These are phyloP conservation scores for Hirschfeldia incana DNA, from an alignment of 345 rosid species.

Conservation along the genomic window DNA sequence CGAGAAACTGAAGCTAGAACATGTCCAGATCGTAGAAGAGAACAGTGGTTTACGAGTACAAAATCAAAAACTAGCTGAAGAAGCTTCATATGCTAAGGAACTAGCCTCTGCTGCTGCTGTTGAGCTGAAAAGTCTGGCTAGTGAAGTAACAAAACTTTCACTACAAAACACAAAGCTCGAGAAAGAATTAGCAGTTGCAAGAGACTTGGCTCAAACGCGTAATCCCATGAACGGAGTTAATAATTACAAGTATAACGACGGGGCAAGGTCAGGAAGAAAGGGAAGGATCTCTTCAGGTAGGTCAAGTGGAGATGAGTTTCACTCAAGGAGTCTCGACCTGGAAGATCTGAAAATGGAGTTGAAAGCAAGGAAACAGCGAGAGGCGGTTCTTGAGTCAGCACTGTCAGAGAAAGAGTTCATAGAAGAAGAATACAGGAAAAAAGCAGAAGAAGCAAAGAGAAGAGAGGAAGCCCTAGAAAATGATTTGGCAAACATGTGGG, in stretches of 20 bases:
- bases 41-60: constrained; percentile 84
- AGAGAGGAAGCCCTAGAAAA: constrained; percentile 93
- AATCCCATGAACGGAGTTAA: constrained; percentile 59
- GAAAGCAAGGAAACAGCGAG: constrained; percentile 88
- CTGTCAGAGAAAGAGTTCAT: constrained; percentile 79
- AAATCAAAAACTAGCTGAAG: constrained; percentile 90
- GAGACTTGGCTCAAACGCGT: constrained; percentile 72
- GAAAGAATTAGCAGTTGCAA: constrained; percentile 69
- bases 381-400: constrained; percentile 82
- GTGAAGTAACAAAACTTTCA: constrained; percentile 88
- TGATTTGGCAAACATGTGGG: constrained; percentile 99
- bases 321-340: constrained; percentile 74
- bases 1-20: constrained; percentile 80
- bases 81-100: constrained; percentile 96
- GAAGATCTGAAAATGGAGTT: constrained; percentile 84
- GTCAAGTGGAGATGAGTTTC: constrained; percentile 69
- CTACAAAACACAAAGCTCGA: constrained; percentile 80
- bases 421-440: constrained; percentile 85
- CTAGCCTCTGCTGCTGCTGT: constrained; percentile 99
- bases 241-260: constrained; percentile 68
- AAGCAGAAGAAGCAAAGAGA: constrained; percentile 79
- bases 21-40: constrained; percentile 82
- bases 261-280: constrained; percentile 65
- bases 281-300: constrained; percentile 69
- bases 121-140: constrained; percentile 92